phyloP scores from a whole-genome alignment of 2,329 filamentous ascomycete species.

The Fusarium virguliforme region DNA sequence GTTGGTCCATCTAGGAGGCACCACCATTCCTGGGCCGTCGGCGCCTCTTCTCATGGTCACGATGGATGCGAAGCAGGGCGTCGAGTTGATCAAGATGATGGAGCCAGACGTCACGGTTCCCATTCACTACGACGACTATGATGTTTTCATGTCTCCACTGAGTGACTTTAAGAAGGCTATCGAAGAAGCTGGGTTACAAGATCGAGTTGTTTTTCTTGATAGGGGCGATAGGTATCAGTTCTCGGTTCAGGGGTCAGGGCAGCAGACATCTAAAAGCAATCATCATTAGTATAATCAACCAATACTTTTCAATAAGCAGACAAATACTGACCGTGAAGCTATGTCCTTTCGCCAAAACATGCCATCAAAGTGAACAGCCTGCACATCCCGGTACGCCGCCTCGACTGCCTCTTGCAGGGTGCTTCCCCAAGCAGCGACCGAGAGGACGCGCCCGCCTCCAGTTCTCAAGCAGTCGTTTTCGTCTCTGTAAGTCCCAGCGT shows the following conservation, averaged over 20 bases:
- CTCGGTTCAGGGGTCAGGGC: conserved; percentile 7
- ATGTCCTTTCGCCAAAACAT: conserved; percentile 93
- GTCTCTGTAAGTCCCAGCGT: conserved; percentile 81
- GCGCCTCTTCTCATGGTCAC: conserved; percentile 77
- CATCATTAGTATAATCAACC: not conserved
- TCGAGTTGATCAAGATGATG: conserved; percentile 73
- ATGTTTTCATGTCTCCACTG: conserved; percentile 73
- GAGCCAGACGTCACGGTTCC: conserved; percentile 75
- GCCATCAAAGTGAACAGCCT: conserved; percentile 81
- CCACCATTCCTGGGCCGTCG: conserved; percentile 73
- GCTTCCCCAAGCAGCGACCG: conserved; percentile 77
- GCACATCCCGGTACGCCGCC: conserved; percentile 80
- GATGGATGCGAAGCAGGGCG: conserved; percentile 76
- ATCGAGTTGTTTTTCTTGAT: conserved; percentile 74
- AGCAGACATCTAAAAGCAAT: not conserved
- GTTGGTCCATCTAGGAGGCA: conserved; percentile 77
- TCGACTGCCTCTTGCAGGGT: conserved; percentile 83
- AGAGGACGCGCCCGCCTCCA: conserved; percentile 87
- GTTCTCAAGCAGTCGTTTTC: conserved; percentile 74
- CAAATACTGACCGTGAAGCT: conserved; percentile 60
- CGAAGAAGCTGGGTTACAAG: conserved; percentile 64
- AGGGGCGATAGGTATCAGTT: conserved; percentile 40
- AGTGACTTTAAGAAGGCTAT: conserved; percentile 73
- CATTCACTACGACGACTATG: conserved; percentile 77
- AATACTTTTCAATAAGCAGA: not conserved